A percentile compares a stretch with the other conserved stretches of the same genome.
Conservation (phyloP, 371 early-diverging fungal genomes). For the Umbelopsis sp. region DNA sequence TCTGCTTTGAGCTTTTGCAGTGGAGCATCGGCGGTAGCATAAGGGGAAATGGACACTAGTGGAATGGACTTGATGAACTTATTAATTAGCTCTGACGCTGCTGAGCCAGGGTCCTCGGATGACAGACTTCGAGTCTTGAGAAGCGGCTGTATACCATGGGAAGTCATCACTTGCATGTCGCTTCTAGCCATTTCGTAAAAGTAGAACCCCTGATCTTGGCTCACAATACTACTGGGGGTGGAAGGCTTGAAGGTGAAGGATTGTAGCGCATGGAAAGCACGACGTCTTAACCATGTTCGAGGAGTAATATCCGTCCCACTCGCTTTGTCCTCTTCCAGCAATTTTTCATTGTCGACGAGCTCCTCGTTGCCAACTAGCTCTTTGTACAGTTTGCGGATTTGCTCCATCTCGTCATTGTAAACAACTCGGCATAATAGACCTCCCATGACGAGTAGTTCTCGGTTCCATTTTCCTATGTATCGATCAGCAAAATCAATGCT, state of each 20-base stretch:
- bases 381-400: conserved; percentile 56
- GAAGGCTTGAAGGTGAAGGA: conserved; percentile 73
- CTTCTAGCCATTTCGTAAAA: conserved; percentile 60
- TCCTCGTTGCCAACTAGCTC: conserved; percentile 49
- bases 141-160: conserved; percentile 66
- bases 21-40: conserved; percentile 55
- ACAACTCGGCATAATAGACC: conserved; percentile 75
- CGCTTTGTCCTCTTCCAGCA: conserved; percentile 19
- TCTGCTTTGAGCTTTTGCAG: conserved; percentile 56
- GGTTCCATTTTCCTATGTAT: conserved; percentile 82
- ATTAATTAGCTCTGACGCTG: conserved; percentile 37
- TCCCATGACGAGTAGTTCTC: conserved; percentile 76
- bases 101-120: background rate
- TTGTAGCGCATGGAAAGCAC: conserved; percentile 71
- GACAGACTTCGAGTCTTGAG: conserved; percentile 46
- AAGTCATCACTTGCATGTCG: conserved; percentile 65
- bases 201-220: conserved; percentile 55
- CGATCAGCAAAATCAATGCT: conserved; percentile 91
- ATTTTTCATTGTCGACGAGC: conserved; percentile 37
- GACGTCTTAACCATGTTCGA: conserved; percentile 62
- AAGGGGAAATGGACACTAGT: conserved; percentile 46
- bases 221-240: conserved; percentile 75
- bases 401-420: conserved; percentile 79
- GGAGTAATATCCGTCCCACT: conserved; percentile 25
- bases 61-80: conserved; percentile 70